Evolutionary conservation across 257 asterid genomes (phyloP), one percentile per base, ranked within the genome.

Genomic region (Hygrophila difformis): DNA sequence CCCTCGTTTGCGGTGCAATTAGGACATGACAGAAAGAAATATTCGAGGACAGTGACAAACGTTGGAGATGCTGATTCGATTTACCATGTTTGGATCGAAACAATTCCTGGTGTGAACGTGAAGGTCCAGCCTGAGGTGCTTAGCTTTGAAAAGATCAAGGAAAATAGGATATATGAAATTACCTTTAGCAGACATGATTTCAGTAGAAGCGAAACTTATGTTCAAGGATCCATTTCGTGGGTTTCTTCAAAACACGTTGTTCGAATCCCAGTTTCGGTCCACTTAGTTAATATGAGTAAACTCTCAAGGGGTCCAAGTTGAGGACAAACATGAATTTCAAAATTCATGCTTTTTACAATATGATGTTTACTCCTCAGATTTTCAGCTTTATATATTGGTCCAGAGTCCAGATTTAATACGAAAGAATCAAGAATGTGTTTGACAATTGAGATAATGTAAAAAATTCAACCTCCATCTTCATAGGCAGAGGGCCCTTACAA

Each of bases 221-320:
- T 22, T 15, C 62, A 65, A 38, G 71, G 63, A 22, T 68, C 52
- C 31, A 43, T 72, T 9, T 57, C 61, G 3, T 72, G 79, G 76
- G 57, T 37, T 39, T 72, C 73, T 21, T 28, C 10, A 9, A 64
- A 35, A 47, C 33, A 57, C 41, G 20, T 60, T 10, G 80, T 72
- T 6, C 57, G 60, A 39, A 68, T 73, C 49, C 76, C 80, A 0
- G 43, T 68, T 44, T 46, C 40, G 4, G 48, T 51, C n/a, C n/a
- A n/a, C n/a, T n/a, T n/a, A n/a, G n/a, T n/a, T n/a, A n/a, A n/a
- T n/a, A n/a, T n/a, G n/a, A n/a, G n/a, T n/a, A n/a, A n/a, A n/a
- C n/a, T n/a, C n/a, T n/a, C n/a, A n/a, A n/a, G n/a, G n/a, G n/a
- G n/a, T n/a, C n/a, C n/a, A n/a, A n/a, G n/a, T n/a, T n/a, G n/a